Evolutionary conservation across 75 land plant genomes (phyloP).

Genomic region (Isoetes taiwanensis): DNA sequence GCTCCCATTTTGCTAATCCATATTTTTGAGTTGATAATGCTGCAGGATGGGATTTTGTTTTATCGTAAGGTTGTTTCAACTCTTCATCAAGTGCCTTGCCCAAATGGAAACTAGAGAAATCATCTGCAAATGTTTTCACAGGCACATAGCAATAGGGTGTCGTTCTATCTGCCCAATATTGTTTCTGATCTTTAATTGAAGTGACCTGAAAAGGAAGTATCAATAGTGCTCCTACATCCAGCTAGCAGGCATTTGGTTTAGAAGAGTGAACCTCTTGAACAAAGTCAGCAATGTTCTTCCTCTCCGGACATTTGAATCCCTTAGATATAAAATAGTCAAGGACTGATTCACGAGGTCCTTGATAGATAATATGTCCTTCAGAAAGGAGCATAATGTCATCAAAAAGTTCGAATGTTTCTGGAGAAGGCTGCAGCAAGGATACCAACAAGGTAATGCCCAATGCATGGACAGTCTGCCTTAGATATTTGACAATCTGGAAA

Average conservation of each 20-base stretch:
- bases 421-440: conserved; percentile 55
- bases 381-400: conserved; percentile 29
- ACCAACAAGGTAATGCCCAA: conserved; percentile 52
- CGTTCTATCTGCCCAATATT: conserved; percentile 17
- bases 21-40: conserved; percentile 9
- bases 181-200: neutral
- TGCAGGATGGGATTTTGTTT: conserved; percentile 2
- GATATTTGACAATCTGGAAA: conserved; percentile 51
- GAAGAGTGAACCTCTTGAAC: no score
- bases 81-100: conserved; percentile 15
- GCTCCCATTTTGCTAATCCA: conserved; percentile 15
- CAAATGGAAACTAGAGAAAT: conserved; percentile 11
- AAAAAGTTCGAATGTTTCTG: conserved; percentile 41
- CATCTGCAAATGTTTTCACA: conserved; percentile 21
- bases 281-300: conserved; percentile 71
- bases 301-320: conserved; percentile 57
- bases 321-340: conserved; percentile 33
- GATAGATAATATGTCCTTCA: conserved; percentile 27
- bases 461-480: conserved; percentile 42
- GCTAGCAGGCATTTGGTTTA: no score
- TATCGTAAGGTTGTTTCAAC: conserved; percentile 7
- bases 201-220: neutral
- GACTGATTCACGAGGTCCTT: conserved; percentile 36
- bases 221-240: no score
- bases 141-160: conserved; percentile 17